phyloP scores from a whole-genome alignment of 345 rosid genomes.

The Limnanthes douglasii region DNA sequence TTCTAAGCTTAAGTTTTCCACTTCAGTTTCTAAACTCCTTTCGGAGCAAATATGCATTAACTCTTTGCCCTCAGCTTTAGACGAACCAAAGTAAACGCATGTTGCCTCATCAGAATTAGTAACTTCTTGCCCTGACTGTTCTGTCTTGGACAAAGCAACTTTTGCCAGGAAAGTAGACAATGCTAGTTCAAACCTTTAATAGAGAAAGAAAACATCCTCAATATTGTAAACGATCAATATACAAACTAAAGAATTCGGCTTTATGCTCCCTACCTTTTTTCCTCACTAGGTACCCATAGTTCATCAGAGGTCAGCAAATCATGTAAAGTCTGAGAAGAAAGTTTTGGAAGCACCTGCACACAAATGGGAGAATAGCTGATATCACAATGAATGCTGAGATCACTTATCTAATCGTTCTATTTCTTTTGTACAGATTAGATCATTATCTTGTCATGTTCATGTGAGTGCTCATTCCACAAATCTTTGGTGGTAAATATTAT shows the following conservation, averaged over 20 bases:
- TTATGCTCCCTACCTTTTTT: slow-evolving; percentile 52
- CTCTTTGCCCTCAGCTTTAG: slow-evolving; percentile 35
- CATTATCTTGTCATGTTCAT: neutral
- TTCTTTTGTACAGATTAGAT: neutral
- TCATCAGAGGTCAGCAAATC: slow-evolving; percentile 92
- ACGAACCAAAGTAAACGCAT: slow-evolving; percentile 30
- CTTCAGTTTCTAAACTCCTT: slow-evolving; percentile 42
- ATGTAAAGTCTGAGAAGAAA: slow-evolving; percentile 82
- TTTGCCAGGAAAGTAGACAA: slow-evolving; percentile 57
- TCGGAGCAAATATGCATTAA: slow-evolving; percentile 24
- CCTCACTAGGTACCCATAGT: slow-evolving; percentile 88
- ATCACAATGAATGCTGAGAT: no score
- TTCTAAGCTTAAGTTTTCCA: slow-evolving; percentile 33
- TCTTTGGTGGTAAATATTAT: no score
- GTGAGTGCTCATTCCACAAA: no score
- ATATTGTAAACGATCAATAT: slow-evolving; percentile 5
- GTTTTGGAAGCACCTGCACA: slow-evolving; percentile 78
- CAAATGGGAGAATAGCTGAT: neutral
- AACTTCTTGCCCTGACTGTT: slow-evolving; percentile 37
- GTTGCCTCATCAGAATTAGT: slow-evolving; percentile 29
- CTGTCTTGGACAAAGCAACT: slow-evolving; percentile 38
- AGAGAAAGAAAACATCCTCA: slow-evolving; percentile 10
- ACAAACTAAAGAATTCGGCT: slow-evolving; percentile 9
- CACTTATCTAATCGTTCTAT: no score
- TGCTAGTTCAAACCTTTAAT: slow-evolving; percentile 79